Conservation (phyloP, 495 filamentous ascomycete species). For the Talaromyces wortmannii region DNA sequence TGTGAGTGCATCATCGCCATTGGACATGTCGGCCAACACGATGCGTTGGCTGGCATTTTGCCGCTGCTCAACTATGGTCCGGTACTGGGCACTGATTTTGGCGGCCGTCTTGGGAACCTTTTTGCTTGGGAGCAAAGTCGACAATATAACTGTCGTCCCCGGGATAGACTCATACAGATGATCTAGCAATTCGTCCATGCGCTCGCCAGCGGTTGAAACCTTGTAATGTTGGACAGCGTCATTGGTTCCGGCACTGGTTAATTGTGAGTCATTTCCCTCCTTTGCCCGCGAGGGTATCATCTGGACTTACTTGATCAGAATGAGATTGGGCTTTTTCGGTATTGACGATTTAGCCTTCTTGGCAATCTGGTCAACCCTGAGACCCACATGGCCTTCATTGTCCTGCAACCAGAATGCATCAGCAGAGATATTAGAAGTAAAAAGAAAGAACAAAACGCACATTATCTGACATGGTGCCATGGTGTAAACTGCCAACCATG, state of each 20-base stretch:
- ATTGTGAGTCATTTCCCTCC: constrained; percentile 1
- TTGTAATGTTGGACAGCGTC: constrained; percentile 32
- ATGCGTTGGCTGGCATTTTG: constrained; percentile 21
- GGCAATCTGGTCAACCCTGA: constrained; percentile 36
- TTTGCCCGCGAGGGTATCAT: neutral
- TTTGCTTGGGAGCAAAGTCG: constrained; percentile 38
- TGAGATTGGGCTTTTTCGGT: constrained; percentile 36
- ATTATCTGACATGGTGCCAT: constrained; percentile 45
- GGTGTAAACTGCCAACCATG: constrained; percentile 39
- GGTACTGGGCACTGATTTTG: constrained; percentile 31
- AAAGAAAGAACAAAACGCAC: constrained; percentile 9
- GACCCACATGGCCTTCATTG: constrained; percentile 44
- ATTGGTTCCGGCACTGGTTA: constrained; percentile 36
- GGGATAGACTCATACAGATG: constrained; percentile 30
- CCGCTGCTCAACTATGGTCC: constrained; percentile 20
- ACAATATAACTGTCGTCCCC: constrained; percentile 38
- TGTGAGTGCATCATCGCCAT: constrained; percentile 14
- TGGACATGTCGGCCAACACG: constrained; percentile 42
- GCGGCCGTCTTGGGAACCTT: constrained; percentile 9
- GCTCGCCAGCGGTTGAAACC: constrained; percentile 15
- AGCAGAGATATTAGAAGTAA: neutral
- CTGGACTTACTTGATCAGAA: constrained; percentile 31
- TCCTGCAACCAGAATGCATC: constrained; percentile 11
- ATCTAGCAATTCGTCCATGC: constrained; percentile 24
- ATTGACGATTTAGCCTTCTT: constrained; percentile 21